A percentile compares a stretch with the other conserved stretches of the same genome.
phyloP scores from a whole-genome alignment of 2,329 filamentous ascomycete genomes.

The Lachnellula hyalina region DNA sequence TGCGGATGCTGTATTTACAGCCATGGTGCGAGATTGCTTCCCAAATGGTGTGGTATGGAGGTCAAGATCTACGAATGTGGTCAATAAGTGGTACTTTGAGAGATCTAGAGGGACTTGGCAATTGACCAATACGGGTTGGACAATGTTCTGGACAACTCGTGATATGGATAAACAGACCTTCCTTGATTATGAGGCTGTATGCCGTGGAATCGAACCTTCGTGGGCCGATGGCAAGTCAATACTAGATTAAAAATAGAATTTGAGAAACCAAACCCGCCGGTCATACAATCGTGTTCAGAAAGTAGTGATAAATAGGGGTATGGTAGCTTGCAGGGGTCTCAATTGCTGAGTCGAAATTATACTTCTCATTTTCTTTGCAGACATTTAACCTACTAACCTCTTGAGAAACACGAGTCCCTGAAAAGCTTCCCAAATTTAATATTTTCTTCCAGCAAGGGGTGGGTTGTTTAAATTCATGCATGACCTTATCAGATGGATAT shows the following conservation, averaged over 20 bases:
- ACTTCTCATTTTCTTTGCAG: no score
- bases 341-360: no score
- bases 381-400: no score
- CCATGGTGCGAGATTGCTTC: conserved; percentile 87
- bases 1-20: conserved; percentile 92
- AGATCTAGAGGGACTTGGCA: conserved; percentile 79
- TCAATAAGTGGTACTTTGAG: conserved; percentile 99
- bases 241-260: conserved; percentile 42
- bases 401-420: no score
- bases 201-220: conserved; percentile 56
- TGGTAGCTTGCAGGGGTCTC: no score
- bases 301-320: no score
- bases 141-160: conserved; percentile 95
- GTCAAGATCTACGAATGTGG: conserved; percentile 51
- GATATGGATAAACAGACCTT: conserved; percentile 52
- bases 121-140: conserved; percentile 78
- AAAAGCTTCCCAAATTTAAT: no score
- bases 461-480: no score
- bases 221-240: conserved; percentile 58
- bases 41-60: conserved; percentile 85
- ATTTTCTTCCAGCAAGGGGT: no score
- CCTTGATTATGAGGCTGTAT: conserved; percentile 70
- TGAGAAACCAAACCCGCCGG: neutral
- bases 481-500: no score
- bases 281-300: no score